Evolutionary conservation across 2,329 filamentous ascomycete species (phyloP), one percentile per base, ranked within the genome.

Genomic region (Aspergillus fumigatus): DNA sequence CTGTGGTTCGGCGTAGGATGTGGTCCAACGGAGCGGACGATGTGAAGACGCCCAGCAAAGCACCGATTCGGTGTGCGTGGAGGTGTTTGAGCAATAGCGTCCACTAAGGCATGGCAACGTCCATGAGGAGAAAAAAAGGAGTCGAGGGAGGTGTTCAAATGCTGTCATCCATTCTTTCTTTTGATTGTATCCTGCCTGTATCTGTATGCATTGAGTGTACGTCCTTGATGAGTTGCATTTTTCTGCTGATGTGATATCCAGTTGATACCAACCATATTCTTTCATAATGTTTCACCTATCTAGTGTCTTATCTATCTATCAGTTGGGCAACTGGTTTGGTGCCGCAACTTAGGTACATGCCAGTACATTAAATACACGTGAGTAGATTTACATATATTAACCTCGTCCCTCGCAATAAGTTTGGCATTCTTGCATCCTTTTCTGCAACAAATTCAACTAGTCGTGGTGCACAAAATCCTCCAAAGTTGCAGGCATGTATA

Each of bases 171-270:
- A 32, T 25, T 23, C 25, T 48, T 52, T 49, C 54, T 51, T 19
- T 50, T 57, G 49, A 27, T 21, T 45, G 10, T 23, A 47, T 47
- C 11, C 11, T 14, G 43, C 29, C 48, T 59, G 57, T 59, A 59
- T 49, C 57, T 59, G 55, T 57, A 57, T 48, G 54, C 43, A 54
- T 54, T 50, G 52, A 50, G 57, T 57, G 45, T 55, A 59, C 47
- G 57, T 52, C 21, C 45, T 48, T 49, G 54, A 57, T 50, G 57
- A 55, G 48, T 50, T 50, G 11, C 23, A 47, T 47, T 38, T 47
- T 7, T 47, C 41, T 38, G 52, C 41, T 55, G 32, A 38, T 52
- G 51, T 52, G 23, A 45, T 50, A 32, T 51, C 38, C 49, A 17
- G 45, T 25, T 45, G 48, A 49, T 41, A 21, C 35, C 41, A 41